phyloP scores from a whole-genome alignment of 441 rosid species.

The Eruca vesicaria region DNA sequence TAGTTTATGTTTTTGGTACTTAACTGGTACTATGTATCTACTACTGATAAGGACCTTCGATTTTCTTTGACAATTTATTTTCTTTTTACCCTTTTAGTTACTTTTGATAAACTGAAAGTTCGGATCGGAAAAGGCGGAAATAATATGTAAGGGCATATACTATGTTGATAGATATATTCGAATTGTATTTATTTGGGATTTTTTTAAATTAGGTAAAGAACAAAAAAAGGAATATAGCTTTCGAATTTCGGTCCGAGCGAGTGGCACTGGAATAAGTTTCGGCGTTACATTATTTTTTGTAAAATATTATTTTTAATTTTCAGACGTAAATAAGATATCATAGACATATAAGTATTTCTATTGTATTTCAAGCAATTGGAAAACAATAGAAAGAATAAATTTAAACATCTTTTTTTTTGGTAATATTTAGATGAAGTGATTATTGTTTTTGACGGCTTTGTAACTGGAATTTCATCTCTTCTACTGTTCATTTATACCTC shows the following conservation, averaged over 20 bases:
- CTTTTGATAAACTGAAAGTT: constrained; percentile 9
- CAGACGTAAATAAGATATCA: background rate
- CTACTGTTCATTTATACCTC: background rate
- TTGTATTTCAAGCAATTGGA: background rate
- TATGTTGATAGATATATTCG: constrained; percentile 27
- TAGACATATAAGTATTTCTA: background rate
- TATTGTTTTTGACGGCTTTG: background rate
- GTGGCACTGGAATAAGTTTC: constrained; percentile 32
- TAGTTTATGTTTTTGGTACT: constrained; percentile 21
- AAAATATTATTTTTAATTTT: background rate
- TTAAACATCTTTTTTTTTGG: background rate
- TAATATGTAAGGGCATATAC: constrained; percentile 23
- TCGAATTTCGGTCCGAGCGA: constrained; percentile 32
- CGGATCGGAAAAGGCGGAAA: constrained; percentile 29
- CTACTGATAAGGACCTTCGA: constrained; percentile 26
- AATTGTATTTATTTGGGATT: constrained; percentile 5
- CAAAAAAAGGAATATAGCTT: constrained; percentile 24
- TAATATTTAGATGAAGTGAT: background rate
- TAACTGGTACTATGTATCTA: background rate
- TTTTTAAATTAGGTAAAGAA: constrained; percentile 22
- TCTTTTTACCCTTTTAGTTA: background rate
- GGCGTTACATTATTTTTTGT: background rate
- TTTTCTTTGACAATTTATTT: constrained; percentile 2
- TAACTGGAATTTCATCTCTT: background rate
- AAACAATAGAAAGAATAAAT: background rate